Conservation (phyloP, 225 moss, liverwort and hornwort genomes). For the Pseudisothecium myosuroides region DNA sequence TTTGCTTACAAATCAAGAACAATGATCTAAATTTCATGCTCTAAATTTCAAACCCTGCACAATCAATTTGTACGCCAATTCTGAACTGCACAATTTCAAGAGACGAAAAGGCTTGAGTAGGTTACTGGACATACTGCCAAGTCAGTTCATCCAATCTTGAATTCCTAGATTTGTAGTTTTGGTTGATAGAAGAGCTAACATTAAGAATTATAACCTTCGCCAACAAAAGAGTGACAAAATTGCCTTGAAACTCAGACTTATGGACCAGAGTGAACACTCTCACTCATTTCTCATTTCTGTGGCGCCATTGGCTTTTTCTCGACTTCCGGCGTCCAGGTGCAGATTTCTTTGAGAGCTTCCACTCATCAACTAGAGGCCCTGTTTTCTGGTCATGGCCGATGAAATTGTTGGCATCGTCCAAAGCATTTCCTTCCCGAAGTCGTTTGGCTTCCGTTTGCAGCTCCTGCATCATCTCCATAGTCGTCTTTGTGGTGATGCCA, state of each 20-base stretch:
- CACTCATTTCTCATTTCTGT: constrained; percentile 2
- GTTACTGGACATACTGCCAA: not conserved
- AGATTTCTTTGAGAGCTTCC: constrained; percentile 15
- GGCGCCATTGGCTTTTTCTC: constrained; percentile 34
- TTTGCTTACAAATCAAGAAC: not conserved
- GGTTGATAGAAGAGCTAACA: not conserved
- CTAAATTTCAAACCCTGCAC: not conserved
- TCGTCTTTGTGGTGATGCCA: constrained; percentile 62
- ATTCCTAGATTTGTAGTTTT: not conserved
- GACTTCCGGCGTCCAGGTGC: constrained; percentile 23
- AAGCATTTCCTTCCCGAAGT: constrained; percentile 42
- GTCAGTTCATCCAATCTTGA: not conserved
- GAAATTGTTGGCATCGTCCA: not conserved
- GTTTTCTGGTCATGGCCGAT: not conserved
- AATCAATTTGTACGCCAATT: not conserved
- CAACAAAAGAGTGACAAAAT: not conserved
- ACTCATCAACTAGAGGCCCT: not conserved
- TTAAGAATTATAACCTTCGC: not conserved
- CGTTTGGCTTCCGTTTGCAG: constrained; percentile 75
- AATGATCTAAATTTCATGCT: not conserved
- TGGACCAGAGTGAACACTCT: not conserved
- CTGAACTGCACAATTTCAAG: not conserved
- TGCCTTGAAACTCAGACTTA: not conserved
- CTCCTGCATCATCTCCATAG: constrained; percentile 60
- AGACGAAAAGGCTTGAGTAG: not conserved